Percentiles rank a stretch among this genome's conserved stretches.
phyloP scores from a whole-genome alignment of 108 stramenopile species.

The Seminavis robusta region DNA sequence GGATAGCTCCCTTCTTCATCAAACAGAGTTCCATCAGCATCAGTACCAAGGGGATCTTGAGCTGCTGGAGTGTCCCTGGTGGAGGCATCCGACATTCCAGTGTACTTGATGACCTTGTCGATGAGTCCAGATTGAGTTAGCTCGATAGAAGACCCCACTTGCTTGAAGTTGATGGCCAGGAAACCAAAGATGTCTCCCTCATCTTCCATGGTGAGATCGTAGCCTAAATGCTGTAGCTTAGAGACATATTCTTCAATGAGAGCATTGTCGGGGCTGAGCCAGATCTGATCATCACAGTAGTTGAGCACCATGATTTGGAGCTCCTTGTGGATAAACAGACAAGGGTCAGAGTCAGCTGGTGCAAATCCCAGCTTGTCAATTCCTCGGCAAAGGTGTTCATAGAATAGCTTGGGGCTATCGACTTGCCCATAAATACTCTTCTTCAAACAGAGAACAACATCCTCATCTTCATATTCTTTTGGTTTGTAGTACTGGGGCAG shows the following conservation, averaged over 20 bases:
- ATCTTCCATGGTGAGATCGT: too few species aligned
- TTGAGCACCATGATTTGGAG: too few species aligned
- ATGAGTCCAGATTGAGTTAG: constrained; percentile 47
- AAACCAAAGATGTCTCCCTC: too few species aligned
- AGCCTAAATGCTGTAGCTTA: too few species aligned
- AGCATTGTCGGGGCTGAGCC: too few species aligned
- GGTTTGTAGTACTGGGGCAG: constrained; percentile 15
- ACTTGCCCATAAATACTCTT: constrained; percentile 10
- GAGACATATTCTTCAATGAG: too few species aligned
- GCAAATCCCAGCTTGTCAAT: constrained; percentile 11
- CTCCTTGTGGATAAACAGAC: too few species aligned
- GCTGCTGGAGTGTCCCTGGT: constrained; percentile 26
- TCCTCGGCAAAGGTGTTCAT: constrained; percentile 5
- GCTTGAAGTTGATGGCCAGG: neutral
- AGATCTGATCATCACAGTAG: too few species aligned
- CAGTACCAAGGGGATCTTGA: constrained; percentile 23
- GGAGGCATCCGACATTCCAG: constrained; percentile 35
- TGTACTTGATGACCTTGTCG: constrained; percentile 37
- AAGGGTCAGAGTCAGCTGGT: constrained; percentile 30
- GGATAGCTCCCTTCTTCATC: constrained; percentile 30
- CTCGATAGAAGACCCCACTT: constrained; percentile 1
- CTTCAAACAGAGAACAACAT: constrained; percentile 2
- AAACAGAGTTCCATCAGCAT: constrained; percentile 33
- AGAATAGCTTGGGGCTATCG: constrained; percentile 25
- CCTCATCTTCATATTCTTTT: neutral